phyloP scores from a whole-genome alignment of 2,329 filamentous ascomycete genomes.

The Exophiala alcalophila region DNA sequence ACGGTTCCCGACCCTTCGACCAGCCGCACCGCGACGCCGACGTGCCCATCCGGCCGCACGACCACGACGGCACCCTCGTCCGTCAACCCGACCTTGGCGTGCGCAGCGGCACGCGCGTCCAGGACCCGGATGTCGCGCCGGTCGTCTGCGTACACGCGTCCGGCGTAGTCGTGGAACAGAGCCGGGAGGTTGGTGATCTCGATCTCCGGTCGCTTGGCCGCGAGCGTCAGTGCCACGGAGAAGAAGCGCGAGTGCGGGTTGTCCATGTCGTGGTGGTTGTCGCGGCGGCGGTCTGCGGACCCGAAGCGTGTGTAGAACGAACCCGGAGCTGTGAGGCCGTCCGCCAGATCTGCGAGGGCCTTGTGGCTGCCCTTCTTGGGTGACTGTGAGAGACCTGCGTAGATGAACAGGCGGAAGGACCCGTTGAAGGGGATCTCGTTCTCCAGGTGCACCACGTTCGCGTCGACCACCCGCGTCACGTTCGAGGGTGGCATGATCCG shows the following conservation, averaged over 20 bases:
- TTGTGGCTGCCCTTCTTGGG: slow-evolving; percentile 44
- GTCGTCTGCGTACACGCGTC: slow-evolving; percentile 85
- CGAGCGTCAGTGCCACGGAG: slow-evolving; percentile 74
- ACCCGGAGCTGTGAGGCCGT: slow-evolving; percentile 59
- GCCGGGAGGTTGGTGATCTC: slow-evolving; percentile 72
- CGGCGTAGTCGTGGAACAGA: slow-evolving; percentile 69
- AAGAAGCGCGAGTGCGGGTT: slow-evolving; percentile 83
- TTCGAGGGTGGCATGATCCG: slow-evolving; percentile 73
- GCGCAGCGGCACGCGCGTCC: slow-evolving; percentile 68
- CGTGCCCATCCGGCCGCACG: slow-evolving; percentile 82
- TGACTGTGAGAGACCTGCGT: slow-evolving; percentile 65
- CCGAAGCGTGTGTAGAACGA: slow-evolving; percentile 67
- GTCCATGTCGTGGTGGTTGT: slow-evolving; percentile 75
- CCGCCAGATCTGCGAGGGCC: slow-evolving; percentile 69
- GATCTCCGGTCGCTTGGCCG: slow-evolving; percentile 63
- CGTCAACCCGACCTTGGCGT: slow-evolving; percentile 77
- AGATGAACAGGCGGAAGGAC: slow-evolving; percentile 80
- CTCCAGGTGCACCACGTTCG: slow-evolving; percentile 85
- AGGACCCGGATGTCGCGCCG: slow-evolving; percentile 68
- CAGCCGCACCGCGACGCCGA: slow-evolving; percentile 70
- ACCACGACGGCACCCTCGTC: slow-evolving; percentile 70
- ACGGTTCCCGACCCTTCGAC: slow-evolving; percentile 75
- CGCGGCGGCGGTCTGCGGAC: slow-evolving; percentile 49
- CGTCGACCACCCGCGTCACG: slow-evolving; percentile 82
- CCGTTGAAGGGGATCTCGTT: slow-evolving; percentile 87